phyloP scores from a whole-genome alignment of 176 grass and related monocot genomes.

The Oryza officinalis region DNA sequence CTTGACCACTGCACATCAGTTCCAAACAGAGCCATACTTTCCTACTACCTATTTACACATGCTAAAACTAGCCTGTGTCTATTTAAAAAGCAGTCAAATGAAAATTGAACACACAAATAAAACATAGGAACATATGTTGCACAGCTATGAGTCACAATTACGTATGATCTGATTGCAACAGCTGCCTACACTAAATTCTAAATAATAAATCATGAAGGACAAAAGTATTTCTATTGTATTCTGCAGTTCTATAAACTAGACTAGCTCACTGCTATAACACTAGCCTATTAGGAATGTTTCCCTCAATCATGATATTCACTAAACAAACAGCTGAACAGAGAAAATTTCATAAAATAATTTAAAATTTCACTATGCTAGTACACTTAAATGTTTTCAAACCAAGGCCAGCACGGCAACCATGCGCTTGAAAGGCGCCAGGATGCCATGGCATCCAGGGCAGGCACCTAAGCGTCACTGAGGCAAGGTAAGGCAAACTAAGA shows the following conservation, averaged over 20 bases:
- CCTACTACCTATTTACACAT: background rate
- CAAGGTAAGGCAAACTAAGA: too few relatives aligned
- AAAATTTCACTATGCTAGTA: background rate
- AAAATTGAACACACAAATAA: background rate
- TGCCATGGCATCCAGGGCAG: background rate
- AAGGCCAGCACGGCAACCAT: background rate
- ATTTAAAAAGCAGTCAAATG: background rate
- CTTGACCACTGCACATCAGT: background rate
- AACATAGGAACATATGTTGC: background rate
- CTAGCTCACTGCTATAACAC: background rate
- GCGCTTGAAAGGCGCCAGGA: background rate
- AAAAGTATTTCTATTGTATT: conserved; percentile 1
- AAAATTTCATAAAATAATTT: background rate
- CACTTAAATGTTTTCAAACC: background rate
- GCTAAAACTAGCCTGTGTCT: background rate
- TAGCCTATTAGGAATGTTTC: background rate
- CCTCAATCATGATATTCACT: background rate
- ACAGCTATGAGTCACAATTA: background rate
- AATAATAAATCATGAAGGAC: background rate
- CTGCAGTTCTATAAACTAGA: background rate
- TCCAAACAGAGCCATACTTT: background rate
- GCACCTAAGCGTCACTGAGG: too few relatives aligned
- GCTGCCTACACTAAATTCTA: background rate
- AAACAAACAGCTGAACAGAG: background rate
- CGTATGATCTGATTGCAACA: background rate